Percentiles rank a stretch among this genome's conserved stretches.
Evolutionary conservation across 805 yeast species (phyloP).

Genomic region (Millerozyma miso): DNA sequence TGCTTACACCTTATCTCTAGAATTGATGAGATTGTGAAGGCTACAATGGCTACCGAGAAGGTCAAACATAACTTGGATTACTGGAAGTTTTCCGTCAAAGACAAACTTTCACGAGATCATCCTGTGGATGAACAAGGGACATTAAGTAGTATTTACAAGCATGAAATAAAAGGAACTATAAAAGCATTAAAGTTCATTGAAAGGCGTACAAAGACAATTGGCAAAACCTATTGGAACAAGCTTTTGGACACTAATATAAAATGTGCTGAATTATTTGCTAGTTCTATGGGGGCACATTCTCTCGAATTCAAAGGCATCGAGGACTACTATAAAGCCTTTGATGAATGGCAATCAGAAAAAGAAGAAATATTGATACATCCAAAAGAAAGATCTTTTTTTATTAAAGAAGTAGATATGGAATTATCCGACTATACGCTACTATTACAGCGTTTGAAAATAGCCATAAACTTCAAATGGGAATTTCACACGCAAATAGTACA

Average conservation of each 20-base stretch:
- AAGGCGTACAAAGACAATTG: constrained; percentile 20
- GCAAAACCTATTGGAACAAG: constrained; percentile 23
- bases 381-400: constrained; percentile 24
- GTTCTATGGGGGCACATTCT: constrained; percentile 30
- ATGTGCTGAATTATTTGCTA: constrained; percentile 25
- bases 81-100: constrained; percentile 12
- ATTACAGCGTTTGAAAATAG: constrained; percentile 15
- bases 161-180: constrained; percentile 37
- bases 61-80: constrained; percentile 7
- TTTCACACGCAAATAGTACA: constrained; percentile 24
- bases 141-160: constrained; percentile 37
- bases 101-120: constrained; percentile 9
- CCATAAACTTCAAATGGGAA: constrained; percentile 19
- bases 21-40: background rate
- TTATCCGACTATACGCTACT: constrained; percentile 21
- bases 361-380: constrained; percentile 34
- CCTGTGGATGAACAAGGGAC: constrained; percentile 33
- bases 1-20: too few species aligned
- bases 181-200: constrained; percentile 41
- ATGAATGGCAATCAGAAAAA: constrained; percentile 20
- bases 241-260: constrained; percentile 30
- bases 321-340: constrained; percentile 27
- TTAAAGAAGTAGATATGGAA: constrained; percentile 23
- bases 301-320: constrained; percentile 33
- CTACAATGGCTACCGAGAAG: constrained; percentile 9